Evolutionary conservation across 2,329 filamentous ascomycete genomes (phyloP).

Genomic region (Aureobasidium sp.): DNA sequence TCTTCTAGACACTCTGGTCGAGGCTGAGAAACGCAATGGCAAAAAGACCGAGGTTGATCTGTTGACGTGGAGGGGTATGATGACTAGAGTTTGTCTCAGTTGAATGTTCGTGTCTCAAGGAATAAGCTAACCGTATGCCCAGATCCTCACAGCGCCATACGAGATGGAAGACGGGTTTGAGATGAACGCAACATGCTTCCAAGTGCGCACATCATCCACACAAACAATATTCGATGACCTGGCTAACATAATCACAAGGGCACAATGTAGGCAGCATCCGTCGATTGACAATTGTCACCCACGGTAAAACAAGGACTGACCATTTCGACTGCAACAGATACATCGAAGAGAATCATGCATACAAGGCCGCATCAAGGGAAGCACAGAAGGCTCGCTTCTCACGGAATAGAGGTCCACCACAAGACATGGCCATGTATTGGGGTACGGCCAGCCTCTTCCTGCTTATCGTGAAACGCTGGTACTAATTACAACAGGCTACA

Average conservation of each 20-base stretch:
- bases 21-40: slow-evolving; percentile 59
- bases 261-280: slow-evolving; percentile 41
- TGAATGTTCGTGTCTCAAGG: not conserved
- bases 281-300: not conserved
- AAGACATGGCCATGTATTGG: slow-evolving; percentile 88
- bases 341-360: slow-evolving; percentile 80
- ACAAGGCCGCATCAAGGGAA: slow-evolving; percentile 55
- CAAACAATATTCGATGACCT: slow-evolving; percentile 1
- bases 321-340: slow-evolving; percentile 49
- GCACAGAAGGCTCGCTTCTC: slow-evolving; percentile 44
- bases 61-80: slow-evolving; percentile 94
- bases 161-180: slow-evolving; percentile 82
- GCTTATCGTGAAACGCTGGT: too few species aligned
- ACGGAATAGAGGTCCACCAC: slow-evolving; percentile 36
- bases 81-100: slow-evolving; percentile 68
- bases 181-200: slow-evolving; percentile 89
- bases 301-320: not conserved
- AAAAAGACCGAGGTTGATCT: slow-evolving; percentile 66
- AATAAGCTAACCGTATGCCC: slow-evolving; percentile 7
- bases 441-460: slow-evolving; percentile 41
- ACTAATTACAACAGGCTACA: slow-evolving; percentile 59
- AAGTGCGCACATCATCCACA: slow-evolving; percentile 48
- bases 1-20: slow-evolving; percentile 65
- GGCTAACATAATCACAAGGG: slow-evolving; percentile 31
- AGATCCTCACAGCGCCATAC: slow-evolving; percentile 82